phyloP scores from a whole-genome alignment of 345 rosid genomes.

The Heritiera fomes region DNA sequence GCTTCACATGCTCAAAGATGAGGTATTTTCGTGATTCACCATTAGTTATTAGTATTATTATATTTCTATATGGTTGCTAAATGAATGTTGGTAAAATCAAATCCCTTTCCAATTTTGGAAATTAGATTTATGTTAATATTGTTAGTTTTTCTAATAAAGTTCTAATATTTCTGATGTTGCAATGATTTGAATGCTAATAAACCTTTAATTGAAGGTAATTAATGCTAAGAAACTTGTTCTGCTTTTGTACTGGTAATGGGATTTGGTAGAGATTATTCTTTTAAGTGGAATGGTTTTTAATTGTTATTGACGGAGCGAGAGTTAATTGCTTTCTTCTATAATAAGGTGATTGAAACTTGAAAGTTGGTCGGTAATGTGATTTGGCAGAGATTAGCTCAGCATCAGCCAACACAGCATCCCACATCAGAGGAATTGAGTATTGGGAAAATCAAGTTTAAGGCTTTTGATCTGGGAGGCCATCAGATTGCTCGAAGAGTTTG shows the following conservation, averaged over 20 bases:
- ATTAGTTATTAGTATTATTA: background rate
- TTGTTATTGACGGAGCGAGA: background rate
- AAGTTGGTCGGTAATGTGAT: background rate
- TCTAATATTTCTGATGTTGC: background rate
- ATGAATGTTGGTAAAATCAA: background rate
- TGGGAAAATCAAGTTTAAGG: slow-evolving; percentile 79
- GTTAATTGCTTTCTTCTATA: background rate
- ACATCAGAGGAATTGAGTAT: slow-evolving; percentile 78
- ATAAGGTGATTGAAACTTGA: background rate
- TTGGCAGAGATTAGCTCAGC: slow-evolving; percentile 73
- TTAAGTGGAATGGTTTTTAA: background rate
- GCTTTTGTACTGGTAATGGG: background rate
- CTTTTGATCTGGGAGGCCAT: slow-evolving; percentile 83
- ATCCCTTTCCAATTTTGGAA: background rate
- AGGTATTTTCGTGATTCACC: slow-evolving; percentile 31
- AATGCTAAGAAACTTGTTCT: background rate
- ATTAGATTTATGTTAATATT: background rate
- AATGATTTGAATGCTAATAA: background rate
- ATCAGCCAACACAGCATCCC: slow-evolving; percentile 77
- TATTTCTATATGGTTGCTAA: background rate
- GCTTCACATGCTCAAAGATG: slow-evolving; percentile 84
- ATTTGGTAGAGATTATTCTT: background rate
- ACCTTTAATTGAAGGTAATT: background rate
- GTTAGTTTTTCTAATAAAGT: background rate
- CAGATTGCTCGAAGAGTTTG: slow-evolving; percentile 85